Base-by-base conservation (phyloP, 1,284 basidiomycete species). In the Fomitopsis betulina region DNA sequence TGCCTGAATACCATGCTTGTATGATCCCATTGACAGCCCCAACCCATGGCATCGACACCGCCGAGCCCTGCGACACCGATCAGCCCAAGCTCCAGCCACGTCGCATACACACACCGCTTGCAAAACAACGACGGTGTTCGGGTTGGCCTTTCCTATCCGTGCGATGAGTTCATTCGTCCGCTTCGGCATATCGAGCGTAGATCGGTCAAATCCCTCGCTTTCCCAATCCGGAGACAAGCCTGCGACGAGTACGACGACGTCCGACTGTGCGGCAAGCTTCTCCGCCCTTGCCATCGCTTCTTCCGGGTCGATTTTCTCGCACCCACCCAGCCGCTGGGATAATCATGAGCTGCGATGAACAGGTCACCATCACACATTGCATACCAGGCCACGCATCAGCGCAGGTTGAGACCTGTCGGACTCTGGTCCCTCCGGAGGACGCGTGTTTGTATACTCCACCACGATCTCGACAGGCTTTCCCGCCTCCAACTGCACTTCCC, bases 1-100 rank as follows among this genome's bases (percentile, higher is more conserved):
- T 91, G 2, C 90, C 91, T 5, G 82, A 84, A 66, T 90, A 91
- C 85, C 85, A 87, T 0, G 84, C 73, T 60, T 86, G 84, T 7
- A 87, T 63, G 35, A 87, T 69, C 2, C 78, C 79, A n/a, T 71
- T 70, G 17, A 85, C 80, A 21, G 77, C 70, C 54, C 78, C 63
- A 1, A 81, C 73, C 85, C 85, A 87, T 12, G 85, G 84, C 85
- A 86, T 86, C 0, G 85, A 81, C 13, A 85, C 79, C 8, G 84
- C 80, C 21, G 85, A 87, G 7, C 85, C 85, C 85, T 86, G 32
- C 19, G 33, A 9, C 9, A 17, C 17, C 2, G 13, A n/a, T 51
- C 17, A 51, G 21, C 19, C 7, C 19, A 23, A 8, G 10, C 6
- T 10, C 17, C 17, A 35, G 6, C 3, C 30, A 5, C n/a, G 10